Evolutionary conservation across 164 flowering plant species (phyloP).

Genomic region (Liquidambar formosana): DNA sequence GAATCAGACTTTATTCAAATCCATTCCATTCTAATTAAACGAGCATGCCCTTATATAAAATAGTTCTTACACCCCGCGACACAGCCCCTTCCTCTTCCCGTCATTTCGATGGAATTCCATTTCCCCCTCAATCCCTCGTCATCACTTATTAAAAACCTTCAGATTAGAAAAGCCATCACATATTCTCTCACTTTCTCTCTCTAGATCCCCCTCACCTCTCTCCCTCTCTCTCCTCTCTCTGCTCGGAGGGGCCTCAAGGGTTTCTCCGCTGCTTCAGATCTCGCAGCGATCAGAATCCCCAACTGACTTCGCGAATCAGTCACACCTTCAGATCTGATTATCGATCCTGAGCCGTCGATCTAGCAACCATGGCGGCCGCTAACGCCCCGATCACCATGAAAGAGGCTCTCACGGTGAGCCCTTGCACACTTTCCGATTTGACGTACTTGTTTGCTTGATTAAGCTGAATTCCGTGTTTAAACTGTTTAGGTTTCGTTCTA

Average conservation of each 20-base stretch:
- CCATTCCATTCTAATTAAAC: too few relatives aligned
- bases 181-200: constrained; percentile 17
- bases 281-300: constrained; percentile 26
- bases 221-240: constrained; percentile 13
- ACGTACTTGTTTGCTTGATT: background rate
- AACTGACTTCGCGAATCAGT: constrained; percentile 7
- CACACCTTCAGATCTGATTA: constrained; percentile 22
- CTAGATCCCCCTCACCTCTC: constrained; percentile 2
- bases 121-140: too few relatives aligned
- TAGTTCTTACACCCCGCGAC: too few relatives aligned
- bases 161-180: background rate
- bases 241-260: constrained; percentile 13
- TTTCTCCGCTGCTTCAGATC: constrained; percentile 43
- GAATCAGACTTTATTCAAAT: too few relatives aligned
- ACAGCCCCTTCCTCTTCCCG: constrained; percentile 4
- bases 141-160: background rate
- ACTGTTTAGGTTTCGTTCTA: background rate
- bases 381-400: constrained; percentile 96
- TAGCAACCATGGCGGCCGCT: constrained; percentile 89
- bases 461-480: constrained; percentile 10
- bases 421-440: constrained; percentile 5
- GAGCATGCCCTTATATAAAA: too few relatives aligned
- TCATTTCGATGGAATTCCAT: background rate
- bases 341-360: constrained; percentile 27
- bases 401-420: constrained; percentile 78